phyloP scores from a whole-genome alignment of 805 yeast species.

The Teunomyces funiuensis region DNA sequence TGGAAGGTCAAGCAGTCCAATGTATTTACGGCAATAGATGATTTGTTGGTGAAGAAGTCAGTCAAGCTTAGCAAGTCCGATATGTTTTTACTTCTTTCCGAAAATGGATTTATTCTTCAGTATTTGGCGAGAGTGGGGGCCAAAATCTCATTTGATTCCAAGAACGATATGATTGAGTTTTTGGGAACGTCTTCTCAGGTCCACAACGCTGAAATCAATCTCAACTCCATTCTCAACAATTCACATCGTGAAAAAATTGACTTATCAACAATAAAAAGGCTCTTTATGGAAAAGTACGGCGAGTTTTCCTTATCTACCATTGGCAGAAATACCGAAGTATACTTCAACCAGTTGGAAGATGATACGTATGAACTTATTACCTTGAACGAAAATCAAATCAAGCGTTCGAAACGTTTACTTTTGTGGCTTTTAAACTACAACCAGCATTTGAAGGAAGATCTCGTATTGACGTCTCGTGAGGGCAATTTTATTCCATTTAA shows the following conservation, averaged over 20 bases:
- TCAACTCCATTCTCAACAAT: conserved; percentile 29
- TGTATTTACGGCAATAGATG: conserved; percentile 24
- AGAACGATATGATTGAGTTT: conserved; percentile 31
- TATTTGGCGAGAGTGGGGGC: conserved; percentile 44
- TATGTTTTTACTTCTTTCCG: conserved; percentile 39
- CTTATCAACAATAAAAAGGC: conserved; percentile 23
- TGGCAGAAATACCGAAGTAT: conserved; percentile 34
- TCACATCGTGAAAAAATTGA: conserved; percentile 31
- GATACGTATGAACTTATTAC: conserved; percentile 32
- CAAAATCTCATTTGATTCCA: conserved; percentile 32
- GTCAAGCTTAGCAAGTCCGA: conserved; percentile 37
- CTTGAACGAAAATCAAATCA: conserved; percentile 25
- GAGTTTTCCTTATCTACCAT: conserved; percentile 25
- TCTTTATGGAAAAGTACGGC: conserved; percentile 29
- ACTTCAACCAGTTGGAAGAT: conserved; percentile 26
- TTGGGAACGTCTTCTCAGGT: conserved; percentile 43
- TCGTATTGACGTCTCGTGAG: conserved; percentile 14
- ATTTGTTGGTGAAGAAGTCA: conserved; percentile 30
- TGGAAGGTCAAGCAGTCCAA: conserved; percentile 33
- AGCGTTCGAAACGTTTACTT: conserved; percentile 37
- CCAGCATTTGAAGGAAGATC: conserved; percentile 19
- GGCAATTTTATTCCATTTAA: conserved; percentile 23
- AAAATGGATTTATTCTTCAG: conserved; percentile 39
- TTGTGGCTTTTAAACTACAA: conserved; percentile 40
- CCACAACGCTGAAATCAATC: conserved; percentile 44